Conservation (phyloP, 495 filamentous ascomycete species). For the Astrothelium subdiscretum region DNA sequence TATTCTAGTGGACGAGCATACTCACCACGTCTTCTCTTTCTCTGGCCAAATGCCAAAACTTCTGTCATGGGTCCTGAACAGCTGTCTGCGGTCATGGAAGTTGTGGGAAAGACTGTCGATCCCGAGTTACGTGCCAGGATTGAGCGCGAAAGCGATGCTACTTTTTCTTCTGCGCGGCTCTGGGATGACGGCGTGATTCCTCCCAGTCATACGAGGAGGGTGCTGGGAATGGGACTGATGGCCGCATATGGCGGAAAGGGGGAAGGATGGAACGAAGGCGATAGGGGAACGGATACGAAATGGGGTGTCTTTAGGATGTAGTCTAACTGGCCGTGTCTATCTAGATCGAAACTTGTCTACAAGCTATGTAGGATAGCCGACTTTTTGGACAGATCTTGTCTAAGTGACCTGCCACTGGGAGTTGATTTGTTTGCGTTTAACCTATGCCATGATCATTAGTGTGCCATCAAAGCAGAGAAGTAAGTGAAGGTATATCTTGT, state of each 20-base stretch:
- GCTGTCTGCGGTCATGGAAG: slow-evolving; percentile 84
- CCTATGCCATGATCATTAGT: slow-evolving; percentile 23
- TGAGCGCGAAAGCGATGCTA: slow-evolving; percentile 79
- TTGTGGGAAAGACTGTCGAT: slow-evolving; percentile 76
- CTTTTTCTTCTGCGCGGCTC: slow-evolving; percentile 75
- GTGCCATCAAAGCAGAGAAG: not conserved
- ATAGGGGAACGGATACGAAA: slow-evolving; percentile 43
- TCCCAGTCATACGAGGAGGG: slow-evolving; percentile 71
- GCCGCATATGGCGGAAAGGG: slow-evolving; percentile 49
- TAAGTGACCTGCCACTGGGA: slow-evolving; percentile 30
- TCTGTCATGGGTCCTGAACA: slow-evolving; percentile 96
- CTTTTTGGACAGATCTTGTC: not conserved
- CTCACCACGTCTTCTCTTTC: slow-evolving; percentile 80
- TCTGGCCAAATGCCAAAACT: slow-evolving; percentile 94
- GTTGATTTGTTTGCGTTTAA: slow-evolving; percentile 44
- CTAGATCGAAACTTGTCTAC: not conserved
- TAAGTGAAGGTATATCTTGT: not conserved
- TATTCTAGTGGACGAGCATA: slow-evolving; percentile 73
- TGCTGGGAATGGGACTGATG: slow-evolving; percentile 70
- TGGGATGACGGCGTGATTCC: slow-evolving; percentile 97
- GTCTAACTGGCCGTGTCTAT: not conserved
- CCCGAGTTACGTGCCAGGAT: slow-evolving; percentile 73
- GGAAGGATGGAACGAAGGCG: slow-evolving; percentile 15
- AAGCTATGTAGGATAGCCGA: not conserved
- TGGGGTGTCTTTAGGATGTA: slow-evolving; percentile 98